Conservation (phyloP, 2,329 filamentous ascomycete species). For the Reticulascus tulasneorum region DNA sequence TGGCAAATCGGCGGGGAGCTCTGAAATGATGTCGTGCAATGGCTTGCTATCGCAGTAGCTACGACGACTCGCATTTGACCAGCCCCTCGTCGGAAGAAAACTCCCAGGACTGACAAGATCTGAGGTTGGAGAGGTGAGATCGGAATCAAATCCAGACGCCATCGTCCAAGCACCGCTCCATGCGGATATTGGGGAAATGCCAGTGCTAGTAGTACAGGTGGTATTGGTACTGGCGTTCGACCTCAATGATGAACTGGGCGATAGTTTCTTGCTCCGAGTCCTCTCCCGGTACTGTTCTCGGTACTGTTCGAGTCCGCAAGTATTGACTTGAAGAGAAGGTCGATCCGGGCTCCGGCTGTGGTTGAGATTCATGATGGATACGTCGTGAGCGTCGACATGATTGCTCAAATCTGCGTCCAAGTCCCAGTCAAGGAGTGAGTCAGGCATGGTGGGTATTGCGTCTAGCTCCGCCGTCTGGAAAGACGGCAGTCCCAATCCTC, state of each 20-base stretch:
- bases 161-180: conserved; percentile 39
- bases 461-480: background rate
- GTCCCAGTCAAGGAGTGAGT: conserved; percentile 9
- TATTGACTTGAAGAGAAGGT: conserved; percentile 36
- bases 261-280: conserved; percentile 38
- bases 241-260: conserved; percentile 44
- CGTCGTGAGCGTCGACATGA: background rate
- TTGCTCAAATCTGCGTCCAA: background rate
- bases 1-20: conserved; percentile 40
- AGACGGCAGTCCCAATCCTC: too few species aligned
- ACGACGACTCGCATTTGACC: conserved; percentile 18
- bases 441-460: conserved; percentile 4
- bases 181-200: conserved; percentile 45
- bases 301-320: conserved; percentile 28
- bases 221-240: conserved; percentile 37
- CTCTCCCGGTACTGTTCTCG: conserved; percentile 19
- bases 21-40: conserved; percentile 29
- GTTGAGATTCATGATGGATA: conserved; percentile 14
- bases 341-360: conserved; percentile 17
- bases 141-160: conserved; percentile 35
- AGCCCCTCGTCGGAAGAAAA: conserved; percentile 20
- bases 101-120: conserved; percentile 29
- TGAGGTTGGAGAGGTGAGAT: conserved; percentile 42
- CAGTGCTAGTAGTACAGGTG: conserved; percentile 33
- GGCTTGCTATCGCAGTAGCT: conserved; percentile 15